Percentiles rank a stretch among this genome's conserved stretches.
Evolutionary conservation across 495 filamentous ascomycete species (phyloP).

Genomic region (Aspergillus haitiensis): DNA sequence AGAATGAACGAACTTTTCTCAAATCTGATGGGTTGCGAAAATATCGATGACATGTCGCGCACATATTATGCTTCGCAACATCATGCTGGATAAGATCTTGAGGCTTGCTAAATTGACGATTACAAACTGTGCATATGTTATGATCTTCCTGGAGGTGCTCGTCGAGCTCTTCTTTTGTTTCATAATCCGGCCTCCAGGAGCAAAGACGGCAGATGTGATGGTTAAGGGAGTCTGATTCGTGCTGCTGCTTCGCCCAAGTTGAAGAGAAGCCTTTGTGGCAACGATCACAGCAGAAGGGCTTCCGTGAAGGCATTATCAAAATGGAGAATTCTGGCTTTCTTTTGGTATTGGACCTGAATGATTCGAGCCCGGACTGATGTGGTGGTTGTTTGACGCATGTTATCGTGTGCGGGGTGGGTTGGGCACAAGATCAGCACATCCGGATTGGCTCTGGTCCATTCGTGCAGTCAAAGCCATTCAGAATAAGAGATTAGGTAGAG

Average conservation of each 20-base stretch:
- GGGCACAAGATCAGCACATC: no score
- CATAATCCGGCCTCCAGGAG: constrained; percentile 2
- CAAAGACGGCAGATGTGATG: constrained; percentile 4
- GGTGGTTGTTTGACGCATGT: no score
- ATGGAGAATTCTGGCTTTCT: background rate
- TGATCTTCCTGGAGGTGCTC: constrained; percentile 2
- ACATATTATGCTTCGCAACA: constrained; percentile 6
- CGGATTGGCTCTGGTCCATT: no score
- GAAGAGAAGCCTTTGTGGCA: constrained; percentile 1
- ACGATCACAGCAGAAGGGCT: constrained; percentile 2
- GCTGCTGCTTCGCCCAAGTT: background rate
- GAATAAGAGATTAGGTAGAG: no score
- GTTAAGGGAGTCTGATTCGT: constrained; percentile 3
- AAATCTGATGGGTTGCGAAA: constrained; percentile 1
- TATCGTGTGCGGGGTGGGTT: no score
- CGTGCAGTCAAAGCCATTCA: no score
- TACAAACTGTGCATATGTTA: constrained; percentile 9
- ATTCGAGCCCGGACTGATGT: no score
- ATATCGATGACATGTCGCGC: constrained; percentile 1
- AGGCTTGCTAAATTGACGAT: constrained; percentile 1
- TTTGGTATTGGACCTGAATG: background rate
- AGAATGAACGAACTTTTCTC: background rate
- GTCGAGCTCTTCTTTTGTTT: constrained; percentile 1
- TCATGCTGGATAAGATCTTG: background rate
- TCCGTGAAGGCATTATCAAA: background rate